Evolutionary conservation across 1,284 basidiomycete genomes (phyloP).

Genomic region (Ustilago hordei): DNA sequence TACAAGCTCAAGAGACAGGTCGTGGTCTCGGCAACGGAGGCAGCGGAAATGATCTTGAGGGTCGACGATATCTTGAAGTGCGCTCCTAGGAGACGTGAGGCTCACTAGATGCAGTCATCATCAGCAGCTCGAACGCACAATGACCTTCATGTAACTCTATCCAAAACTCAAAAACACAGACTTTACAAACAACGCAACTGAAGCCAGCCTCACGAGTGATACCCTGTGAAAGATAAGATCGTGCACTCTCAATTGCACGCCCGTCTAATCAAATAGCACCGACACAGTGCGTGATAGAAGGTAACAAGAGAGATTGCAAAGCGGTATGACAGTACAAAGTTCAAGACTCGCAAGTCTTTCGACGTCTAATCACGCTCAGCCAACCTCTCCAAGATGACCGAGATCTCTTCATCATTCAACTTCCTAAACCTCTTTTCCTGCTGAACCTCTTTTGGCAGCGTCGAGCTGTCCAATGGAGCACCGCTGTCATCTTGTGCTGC

Average conservation of each 20-base stretch:
- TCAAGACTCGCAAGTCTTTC: background rate
- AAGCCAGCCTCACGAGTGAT: background rate
- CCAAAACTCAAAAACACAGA: background rate
- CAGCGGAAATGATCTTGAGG: conserved; percentile 98
- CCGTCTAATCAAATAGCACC: background rate
- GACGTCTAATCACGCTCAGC: conserved; percentile 64
- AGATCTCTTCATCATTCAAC: conserved; percentile 61
- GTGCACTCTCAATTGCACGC: background rate
- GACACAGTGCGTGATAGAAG: background rate
- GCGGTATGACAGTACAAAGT: background rate
- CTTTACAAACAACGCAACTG: background rate
- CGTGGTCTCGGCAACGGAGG: conserved; percentile 91
- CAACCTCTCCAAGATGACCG: conserved; percentile 62
- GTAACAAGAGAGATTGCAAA: conserved; percentile 1
- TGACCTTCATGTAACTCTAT: background rate
- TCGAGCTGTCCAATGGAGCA: conserved; percentile 27
- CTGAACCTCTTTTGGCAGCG: conserved; percentile 44
- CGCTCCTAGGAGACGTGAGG: conserved; percentile 75
- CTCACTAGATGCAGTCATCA: conserved; percentile 55
- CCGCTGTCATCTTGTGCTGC: conserved; percentile 15
- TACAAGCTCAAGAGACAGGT: conserved; percentile 98
- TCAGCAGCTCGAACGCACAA: background rate
- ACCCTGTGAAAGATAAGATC: too few species aligned
- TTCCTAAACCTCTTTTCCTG: conserved; percentile 61
- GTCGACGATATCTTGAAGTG: conserved; percentile 76